Conservation (phyloP, 202 grass and related monocot species). For the Eragrostis tef region DNA sequence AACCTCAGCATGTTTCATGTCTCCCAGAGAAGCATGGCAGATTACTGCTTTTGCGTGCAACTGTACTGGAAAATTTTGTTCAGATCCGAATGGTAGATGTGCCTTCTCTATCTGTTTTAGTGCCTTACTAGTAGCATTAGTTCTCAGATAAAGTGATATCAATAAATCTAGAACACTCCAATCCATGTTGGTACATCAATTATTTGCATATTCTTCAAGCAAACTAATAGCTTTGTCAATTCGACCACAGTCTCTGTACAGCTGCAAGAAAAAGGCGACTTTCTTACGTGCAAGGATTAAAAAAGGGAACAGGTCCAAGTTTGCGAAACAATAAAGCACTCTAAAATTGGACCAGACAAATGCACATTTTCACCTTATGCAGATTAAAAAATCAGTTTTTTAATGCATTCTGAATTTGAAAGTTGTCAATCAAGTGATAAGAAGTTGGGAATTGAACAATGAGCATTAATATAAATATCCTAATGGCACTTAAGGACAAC, state of each 20-base stretch:
- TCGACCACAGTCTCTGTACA: conserved; percentile 79
- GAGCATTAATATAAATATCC: neutral
- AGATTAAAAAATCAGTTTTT: neutral
- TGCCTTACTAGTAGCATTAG: conserved; percentile 65
- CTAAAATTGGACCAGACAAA: neutral
- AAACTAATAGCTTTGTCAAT: conserved; percentile 71
- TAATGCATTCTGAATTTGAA: neutral
- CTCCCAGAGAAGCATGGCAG: conserved; percentile 72
- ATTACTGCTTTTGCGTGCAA: conserved; percentile 72
- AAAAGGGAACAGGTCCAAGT: neutral
- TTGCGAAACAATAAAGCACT: neutral
- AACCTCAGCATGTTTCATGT: conserved; percentile 83
- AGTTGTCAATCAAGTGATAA: neutral
- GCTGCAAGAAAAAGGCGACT: conserved; percentile 47
- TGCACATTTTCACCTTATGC: neutral
- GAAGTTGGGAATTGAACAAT: neutral
- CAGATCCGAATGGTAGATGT: conserved; percentile 36
- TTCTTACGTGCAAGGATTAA: neutral
- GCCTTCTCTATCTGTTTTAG: conserved; percentile 63
- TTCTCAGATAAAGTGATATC: conserved; percentile 70
- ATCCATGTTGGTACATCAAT: conserved; percentile 43
- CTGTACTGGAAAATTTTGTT: conserved; percentile 55
- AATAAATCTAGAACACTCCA: conserved; percentile 68
- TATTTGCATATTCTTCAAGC: conserved; percentile 67
- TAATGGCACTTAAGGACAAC: neutral